These are phyloP conservation scores for Rhypophila decipiens DNA, from an alignment of 495 filamentous ascomycete species.

Conservation along the genomic window DNA sequence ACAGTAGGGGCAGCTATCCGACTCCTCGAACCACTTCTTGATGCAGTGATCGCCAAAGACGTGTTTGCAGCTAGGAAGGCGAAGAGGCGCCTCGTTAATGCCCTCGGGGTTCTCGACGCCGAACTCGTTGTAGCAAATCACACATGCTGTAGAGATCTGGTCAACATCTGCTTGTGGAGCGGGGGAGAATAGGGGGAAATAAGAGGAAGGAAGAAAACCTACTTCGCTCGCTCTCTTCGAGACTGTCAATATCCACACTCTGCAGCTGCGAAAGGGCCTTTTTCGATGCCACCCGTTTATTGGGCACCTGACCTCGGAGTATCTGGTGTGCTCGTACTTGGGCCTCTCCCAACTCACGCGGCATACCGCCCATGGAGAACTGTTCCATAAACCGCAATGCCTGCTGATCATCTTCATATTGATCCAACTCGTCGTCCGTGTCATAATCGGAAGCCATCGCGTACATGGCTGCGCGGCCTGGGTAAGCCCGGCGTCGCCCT, in stretches of 20 bases:
- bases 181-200: too few relatives aligned
- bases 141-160: slow-evolving; percentile 33
- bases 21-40: slow-evolving; percentile 55
- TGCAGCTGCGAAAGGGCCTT: slow-evolving; percentile 40
- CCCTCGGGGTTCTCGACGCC: slow-evolving; percentile 46
- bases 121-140: slow-evolving; percentile 54
- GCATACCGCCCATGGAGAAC: slow-evolving; percentile 1
- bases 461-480: slow-evolving; percentile 2
- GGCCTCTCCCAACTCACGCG: slow-evolving; percentile 16
- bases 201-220: slow-evolving; percentile 26
- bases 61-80: slow-evolving; percentile 51
- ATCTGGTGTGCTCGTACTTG: slow-evolving; percentile 30
- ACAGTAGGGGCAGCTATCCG: slow-evolving; percentile 53
- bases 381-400: slow-evolving; percentile 16
- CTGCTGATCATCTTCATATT: slow-evolving; percentile 17
- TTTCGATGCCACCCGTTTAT: slow-evolving; percentile 40
- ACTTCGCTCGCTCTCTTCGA: slow-evolving; percentile 43
- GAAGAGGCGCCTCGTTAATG: slow-evolving; percentile 41
- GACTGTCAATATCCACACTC: slow-evolving; percentile 31
- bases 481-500: slow-evolving; percentile 7
- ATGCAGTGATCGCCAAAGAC: slow-evolving; percentile 55
- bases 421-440: slow-evolving; percentile 22
- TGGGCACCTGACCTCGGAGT: slow-evolving; percentile 30
- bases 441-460: slow-evolving; percentile 14
- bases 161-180: background rate